Conservation (phyloP, 2,329 filamentous ascomycete genomes). For the Lojkania enalia region DNA sequence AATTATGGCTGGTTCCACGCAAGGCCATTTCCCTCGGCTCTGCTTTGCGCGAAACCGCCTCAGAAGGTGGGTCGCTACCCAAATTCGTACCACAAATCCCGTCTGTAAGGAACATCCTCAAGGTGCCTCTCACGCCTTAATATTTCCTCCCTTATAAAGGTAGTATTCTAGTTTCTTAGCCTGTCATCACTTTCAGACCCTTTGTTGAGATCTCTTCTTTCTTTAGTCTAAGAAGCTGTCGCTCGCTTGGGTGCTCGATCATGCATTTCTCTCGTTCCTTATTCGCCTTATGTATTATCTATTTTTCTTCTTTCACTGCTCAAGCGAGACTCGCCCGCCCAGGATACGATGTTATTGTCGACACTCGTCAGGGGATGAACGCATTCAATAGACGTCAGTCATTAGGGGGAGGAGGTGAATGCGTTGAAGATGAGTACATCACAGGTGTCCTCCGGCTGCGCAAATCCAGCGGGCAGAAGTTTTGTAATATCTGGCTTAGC, state of each 20-base stretch:
- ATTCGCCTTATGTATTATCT: conserved; percentile 33
- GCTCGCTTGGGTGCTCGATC: conserved; percentile 40
- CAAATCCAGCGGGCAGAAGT: conserved; percentile 17
- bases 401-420: background rate
- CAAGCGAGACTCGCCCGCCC: conserved; percentile 25
- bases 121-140: conserved; percentile 23
- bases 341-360: conserved; percentile 2
- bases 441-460: background rate
- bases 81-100: conserved; percentile 31
- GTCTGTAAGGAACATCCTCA: conserved; percentile 43
- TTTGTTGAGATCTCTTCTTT: conserved; percentile 20
- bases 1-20: conserved; percentile 29
- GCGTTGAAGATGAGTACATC: conserved; percentile 21
- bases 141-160: conserved; percentile 32
- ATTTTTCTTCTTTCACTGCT: conserved; percentile 30
- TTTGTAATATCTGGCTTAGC: conserved; percentile 36
- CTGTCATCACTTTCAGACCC: conserved; percentile 19
- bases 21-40: conserved; percentile 29
- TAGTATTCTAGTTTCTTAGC: conserved; percentile 18
- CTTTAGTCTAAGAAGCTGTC: conserved; percentile 34
- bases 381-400: background rate
- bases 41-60: conserved; percentile 33
- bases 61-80: conserved; percentile 22
- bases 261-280: conserved; percentile 40
- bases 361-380: background rate